Conservation (phyloP, 345 rosid genomes). For the Jatropha curcas region DNA sequence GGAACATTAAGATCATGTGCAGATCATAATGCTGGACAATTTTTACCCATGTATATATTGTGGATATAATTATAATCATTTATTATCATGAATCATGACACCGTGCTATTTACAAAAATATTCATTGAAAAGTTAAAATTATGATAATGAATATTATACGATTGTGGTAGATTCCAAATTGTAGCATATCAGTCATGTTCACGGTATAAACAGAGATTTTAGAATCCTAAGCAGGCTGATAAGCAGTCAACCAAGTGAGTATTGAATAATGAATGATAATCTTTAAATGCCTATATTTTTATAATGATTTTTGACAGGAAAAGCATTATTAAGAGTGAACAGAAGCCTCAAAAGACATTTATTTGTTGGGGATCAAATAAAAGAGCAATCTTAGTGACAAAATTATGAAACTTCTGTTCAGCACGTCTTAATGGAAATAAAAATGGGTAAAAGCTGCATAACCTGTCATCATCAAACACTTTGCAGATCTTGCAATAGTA, state of each 20-base stretch:
- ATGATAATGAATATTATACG: not conserved
- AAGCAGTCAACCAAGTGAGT: not conserved
- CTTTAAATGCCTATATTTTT: not conserved
- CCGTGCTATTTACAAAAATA: not conserved
- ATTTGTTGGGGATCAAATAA: no score
- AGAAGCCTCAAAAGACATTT: not conserved
- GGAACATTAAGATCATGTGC: not conserved
- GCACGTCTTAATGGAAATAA: not conserved
- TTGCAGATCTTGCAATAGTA: constrained; percentile 82
- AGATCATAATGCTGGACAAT: not conserved
- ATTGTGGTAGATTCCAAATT: not conserved
- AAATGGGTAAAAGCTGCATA: constrained; percentile 9
- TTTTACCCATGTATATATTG: not conserved
- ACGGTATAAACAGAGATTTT: not conserved
- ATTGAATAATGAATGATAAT: no score
- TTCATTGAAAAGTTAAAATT: not conserved
- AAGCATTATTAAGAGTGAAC: not conserved
- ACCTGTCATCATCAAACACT: constrained; percentile 78
- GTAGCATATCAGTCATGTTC: not conserved
- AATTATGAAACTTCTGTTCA: not conserved
- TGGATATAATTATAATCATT: not conserved
- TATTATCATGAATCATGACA: not conserved
- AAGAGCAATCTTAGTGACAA: not conserved
- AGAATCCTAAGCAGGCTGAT: not conserved
- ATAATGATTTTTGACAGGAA: not conserved